Evolutionary conservation across 805 yeast species (phyloP), one percentile per base, ranked within the genome.

Genomic region (Teunomyces tritomae): DNA sequence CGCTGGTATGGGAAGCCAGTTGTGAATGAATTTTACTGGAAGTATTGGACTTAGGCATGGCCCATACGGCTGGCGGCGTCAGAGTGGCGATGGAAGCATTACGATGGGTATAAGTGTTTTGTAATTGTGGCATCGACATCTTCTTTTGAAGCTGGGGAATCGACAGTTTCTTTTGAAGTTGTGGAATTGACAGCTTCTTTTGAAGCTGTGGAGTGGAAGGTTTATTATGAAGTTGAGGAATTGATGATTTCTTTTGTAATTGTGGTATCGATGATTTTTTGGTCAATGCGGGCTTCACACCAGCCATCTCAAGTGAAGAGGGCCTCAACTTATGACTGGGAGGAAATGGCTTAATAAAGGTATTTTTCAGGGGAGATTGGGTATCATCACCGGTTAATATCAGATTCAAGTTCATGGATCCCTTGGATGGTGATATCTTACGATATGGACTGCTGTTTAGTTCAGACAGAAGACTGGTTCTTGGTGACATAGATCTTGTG

Each of bases 401-500:
- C 36, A 56, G 57, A 49, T 69, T 64, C 46, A 73, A 62, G 48
- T 72, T 67, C 64, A 63, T 63, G 5, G 70, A 67, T 37, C 68
- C 67, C 48, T 67, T 71, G 6, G 76, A 71, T 0, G 77, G 77
- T 1, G 75, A 70, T 4, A 73, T 72, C 32, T 55, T 58, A n/a
- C 58, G 52, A 6, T 51, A 37, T n/a, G 67, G 66, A 44, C 60
- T 58, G 33, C 45, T 39, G 13, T 30, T 16, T 14, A 44, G 45
- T 39, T 45, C 45, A n/a, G 36, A 24, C 44, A 32, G 17, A 13
- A 20, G 27, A 28, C 34, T 39, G 29, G 28, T 24, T 13, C 29
- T 5, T 3, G 39, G 20, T 6, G 39, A 11, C 3, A 28, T 20
- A 5, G 13, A 3, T 16, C 26, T 17, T 4, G 39, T 17, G 3